A percentile compares a stretch with the other conserved stretches of the same genome.
These are phyloP conservation scores for Dendrothele bispora DNA, from an alignment of 768 basidiomycete species.

Conservation along the genomic window DNA sequence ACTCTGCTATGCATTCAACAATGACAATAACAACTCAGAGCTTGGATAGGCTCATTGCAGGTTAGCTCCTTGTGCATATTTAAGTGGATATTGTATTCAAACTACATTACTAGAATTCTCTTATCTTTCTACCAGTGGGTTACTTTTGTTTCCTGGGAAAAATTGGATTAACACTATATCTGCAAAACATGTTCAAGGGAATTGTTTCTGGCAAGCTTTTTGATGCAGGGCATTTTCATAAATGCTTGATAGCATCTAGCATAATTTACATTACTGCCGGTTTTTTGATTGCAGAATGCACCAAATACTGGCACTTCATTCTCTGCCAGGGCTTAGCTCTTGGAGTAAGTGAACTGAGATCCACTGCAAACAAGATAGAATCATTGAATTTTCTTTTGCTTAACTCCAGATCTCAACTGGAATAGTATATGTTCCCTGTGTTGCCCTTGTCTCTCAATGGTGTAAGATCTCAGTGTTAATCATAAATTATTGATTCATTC, in stretches of 20 bases:
- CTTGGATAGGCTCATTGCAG: conserved; percentile 61
- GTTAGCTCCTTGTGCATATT: conserved; percentile 20
- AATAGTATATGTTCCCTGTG: conserved; percentile 60
- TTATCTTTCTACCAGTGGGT: not conserved
- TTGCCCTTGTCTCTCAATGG: conserved; percentile 70
- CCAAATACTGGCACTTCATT: conserved; percentile 53
- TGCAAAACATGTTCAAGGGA: conserved; percentile 42
- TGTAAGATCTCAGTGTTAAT: too few relatives aligned
- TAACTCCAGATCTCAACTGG: conserved; percentile 46
- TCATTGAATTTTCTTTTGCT: conserved; percentile 19
- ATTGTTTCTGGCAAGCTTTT: conserved; percentile 48
- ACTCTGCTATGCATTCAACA: not conserved
- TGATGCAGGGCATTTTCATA: conserved; percentile 47
- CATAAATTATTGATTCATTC: too few relatives aligned
- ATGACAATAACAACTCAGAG: conserved; percentile 18
- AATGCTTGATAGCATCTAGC: conserved; percentile 37
- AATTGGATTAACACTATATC: too few relatives aligned
- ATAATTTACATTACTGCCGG: conserved; percentile 36
- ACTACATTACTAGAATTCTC: conserved; percentile 37
- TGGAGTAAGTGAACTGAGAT: conserved; percentile 34
- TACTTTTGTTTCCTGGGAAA: conserved; percentile 10
- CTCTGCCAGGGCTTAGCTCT: conserved; percentile 51
- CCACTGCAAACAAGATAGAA: conserved; percentile 1
- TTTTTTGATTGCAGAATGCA: conserved; percentile 52
- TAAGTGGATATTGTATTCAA: conserved; percentile 2